These are phyloP conservation scores for Trichophyton mentagrophytes DNA, from an alignment of 2,329 filamentous ascomycete species.

Conservation along the genomic window DNA sequence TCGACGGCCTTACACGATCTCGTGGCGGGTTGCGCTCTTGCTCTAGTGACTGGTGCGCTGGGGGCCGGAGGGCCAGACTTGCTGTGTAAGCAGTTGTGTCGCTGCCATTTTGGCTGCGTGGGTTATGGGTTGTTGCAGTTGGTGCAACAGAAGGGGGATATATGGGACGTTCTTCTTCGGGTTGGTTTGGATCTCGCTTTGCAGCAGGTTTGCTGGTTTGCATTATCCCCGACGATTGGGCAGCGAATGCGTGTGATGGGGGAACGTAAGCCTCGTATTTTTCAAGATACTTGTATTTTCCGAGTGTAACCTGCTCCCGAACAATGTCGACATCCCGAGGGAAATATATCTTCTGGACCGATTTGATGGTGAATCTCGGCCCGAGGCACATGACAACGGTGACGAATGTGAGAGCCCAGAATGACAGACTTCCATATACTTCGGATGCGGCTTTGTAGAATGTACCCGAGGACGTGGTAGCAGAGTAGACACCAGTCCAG, in stretches of 20 bases:
- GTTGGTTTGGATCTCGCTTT: constrained; percentile 49
- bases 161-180: constrained; percentile 83
- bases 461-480: constrained; percentile 43
- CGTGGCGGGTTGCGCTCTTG: constrained; percentile 42
- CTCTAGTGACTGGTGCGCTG: constrained; percentile 49
- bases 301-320: constrained; percentile 75
- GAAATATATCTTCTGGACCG: constrained; percentile 84
- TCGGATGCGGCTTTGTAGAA: constrained; percentile 70
- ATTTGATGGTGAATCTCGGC: constrained; percentile 76
- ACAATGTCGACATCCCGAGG: constrained; percentile 92
- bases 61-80: constrained; percentile 31
- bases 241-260: constrained; percentile 26
- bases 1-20: constrained; percentile 66
- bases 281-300: constrained; percentile 65
- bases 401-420: constrained; percentile 74
- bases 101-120: constrained; percentile 76
- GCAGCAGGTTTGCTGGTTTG: constrained; percentile 45
- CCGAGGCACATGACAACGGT: constrained; percentile 72
- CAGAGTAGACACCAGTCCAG: constrained; percentile 84
- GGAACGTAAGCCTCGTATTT: constrained; percentile 40
- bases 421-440: constrained; percentile 67
- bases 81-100: constrained; percentile 83
- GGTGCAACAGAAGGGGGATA: constrained; percentile 80
- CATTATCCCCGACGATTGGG: constrained; percentile 22
- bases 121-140: constrained; percentile 66